Evolutionary conservation across 768 basidiomycete species (phyloP).

Genomic region (Lyophyllum shimeji): DNA sequence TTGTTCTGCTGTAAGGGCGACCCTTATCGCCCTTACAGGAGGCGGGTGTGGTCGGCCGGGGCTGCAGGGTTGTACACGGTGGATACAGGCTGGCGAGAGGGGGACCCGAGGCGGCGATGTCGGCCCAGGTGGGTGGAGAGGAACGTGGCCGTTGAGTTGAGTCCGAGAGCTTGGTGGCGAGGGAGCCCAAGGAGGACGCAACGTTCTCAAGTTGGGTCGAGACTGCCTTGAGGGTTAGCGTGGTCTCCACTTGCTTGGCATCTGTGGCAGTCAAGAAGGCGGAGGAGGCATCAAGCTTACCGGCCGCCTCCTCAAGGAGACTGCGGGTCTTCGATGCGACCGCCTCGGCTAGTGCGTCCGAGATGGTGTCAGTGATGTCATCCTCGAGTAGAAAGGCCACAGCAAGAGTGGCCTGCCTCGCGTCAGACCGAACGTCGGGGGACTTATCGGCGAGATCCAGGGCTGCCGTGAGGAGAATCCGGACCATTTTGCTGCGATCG

Average conservation of each 20-base stretch:
- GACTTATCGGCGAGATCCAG: background rate
- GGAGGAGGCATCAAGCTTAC: background rate
- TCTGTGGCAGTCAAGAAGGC: background rate
- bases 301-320: background rate
- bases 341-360: background rate
- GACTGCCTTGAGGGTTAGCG: background rate
- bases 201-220: background rate
- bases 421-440: background rate
- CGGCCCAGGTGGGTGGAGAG: no score
- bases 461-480: background rate
- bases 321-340: background rate
- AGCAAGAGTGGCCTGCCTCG: background rate
- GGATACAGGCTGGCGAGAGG: no score
- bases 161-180: background rate
- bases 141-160: no score
- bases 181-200: background rate
- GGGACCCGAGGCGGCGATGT: no score
- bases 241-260: conserved; percentile 1
- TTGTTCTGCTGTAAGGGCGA: no score
- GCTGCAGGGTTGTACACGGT: no score
- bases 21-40: no score
- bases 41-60: no score
- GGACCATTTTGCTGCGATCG: conserved; percentile 2
- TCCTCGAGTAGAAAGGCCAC: conserved; percentile 6
- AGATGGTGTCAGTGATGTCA: background rate